Evolutionary conservation across 2,329 filamentous ascomycete genomes (phyloP), one percentile per base, ranked within the genome.

Genomic region (Purpureocillium takamizusanense): DNA sequence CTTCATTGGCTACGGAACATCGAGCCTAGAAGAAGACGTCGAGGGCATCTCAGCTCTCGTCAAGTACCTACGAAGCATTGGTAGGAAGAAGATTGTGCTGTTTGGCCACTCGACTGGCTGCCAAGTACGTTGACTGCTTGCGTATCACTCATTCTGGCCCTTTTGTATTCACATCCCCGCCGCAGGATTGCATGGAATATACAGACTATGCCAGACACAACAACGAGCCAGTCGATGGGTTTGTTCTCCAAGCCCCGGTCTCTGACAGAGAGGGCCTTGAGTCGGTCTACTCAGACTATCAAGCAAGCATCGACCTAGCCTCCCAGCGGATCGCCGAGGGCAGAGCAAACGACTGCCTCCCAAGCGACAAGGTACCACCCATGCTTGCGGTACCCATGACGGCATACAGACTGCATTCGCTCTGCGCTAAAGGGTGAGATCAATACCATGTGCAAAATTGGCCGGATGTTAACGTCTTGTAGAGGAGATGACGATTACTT

Each of bases 401-500:
- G 2, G 74, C 71, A 2, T 71, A 69, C 44, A 60, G 75, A 14
- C 69, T 72, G 57, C 61, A 67, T 37, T 71, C 74, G 21, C 57
- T 79, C 5, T 54, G 60, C 21, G 62, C 62, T 17, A 60, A 61
- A 36, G 71, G 72, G 74, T 77, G 55, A 46, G 71, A 4, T 10
- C 15, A 34, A 30, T 8, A 12, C 28, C n/a, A 12, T 60, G 16
- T 16, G 21, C 2, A 12, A 18, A n/a, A n/a, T n/a, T 15, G 9
- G 21, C 10, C 15, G 4, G 16, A 5, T 16, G 4, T 28, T 38
- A n/a, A 33, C 25, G 12, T 13, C 8, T 23, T 10, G 31, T 36
- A 76, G 78, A 5, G 83, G 81, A 9, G 82, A 85, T 42, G 89
- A 95, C 55, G 89, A 95, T 55, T 86, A 84, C 53, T 95, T 94